These are phyloP conservation scores for Lentinula raphanica DNA, from an alignment of 768 basidiomycete species.

Conservation along the genomic window DNA sequence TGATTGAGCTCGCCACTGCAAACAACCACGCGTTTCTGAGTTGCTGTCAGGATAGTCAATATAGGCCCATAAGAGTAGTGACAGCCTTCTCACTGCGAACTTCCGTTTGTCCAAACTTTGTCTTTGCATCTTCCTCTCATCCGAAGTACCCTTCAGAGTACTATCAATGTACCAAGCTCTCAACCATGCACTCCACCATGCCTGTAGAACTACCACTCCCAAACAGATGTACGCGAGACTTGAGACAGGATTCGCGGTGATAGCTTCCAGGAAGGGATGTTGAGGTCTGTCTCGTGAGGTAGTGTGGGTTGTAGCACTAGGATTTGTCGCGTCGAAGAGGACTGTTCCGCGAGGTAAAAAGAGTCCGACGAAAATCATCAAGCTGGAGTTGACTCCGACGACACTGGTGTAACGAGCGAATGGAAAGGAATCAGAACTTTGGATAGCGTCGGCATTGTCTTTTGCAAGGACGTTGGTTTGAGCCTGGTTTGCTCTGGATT, in stretches of 20 bases:
- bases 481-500: not conserved
- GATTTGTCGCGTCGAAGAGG: constrained; percentile 32
- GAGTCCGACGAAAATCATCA: constrained; percentile 61
- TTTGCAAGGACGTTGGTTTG: not conserved
- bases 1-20: constrained; percentile 44
- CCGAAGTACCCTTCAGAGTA: constrained; percentile 32
- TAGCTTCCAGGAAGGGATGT: constrained; percentile 58
- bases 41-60: constrained; percentile 31
- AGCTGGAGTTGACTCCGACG: constrained; percentile 61
- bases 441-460: not conserved
- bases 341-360: constrained; percentile 63
- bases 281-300: constrained; percentile 61
- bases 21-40: constrained; percentile 45
- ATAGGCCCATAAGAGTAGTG: not conserved
- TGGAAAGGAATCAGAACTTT: constrained; percentile 31
- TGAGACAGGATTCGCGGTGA: constrained; percentile 55
- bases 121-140: constrained; percentile 39
- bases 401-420: constrained; percentile 58
- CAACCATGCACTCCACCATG: constrained; percentile 72
- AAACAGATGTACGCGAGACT: constrained; percentile 55
- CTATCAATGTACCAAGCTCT: constrained; percentile 51
- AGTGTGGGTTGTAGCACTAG: constrained; percentile 23
- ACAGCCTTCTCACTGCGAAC: constrained; percentile 29
- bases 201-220: constrained; percentile 51
- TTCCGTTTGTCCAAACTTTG: constrained; percentile 31